Evolutionary conservation across 768 basidiomycete species (phyloP).

Genomic region (Trametes meyenii): DNA sequence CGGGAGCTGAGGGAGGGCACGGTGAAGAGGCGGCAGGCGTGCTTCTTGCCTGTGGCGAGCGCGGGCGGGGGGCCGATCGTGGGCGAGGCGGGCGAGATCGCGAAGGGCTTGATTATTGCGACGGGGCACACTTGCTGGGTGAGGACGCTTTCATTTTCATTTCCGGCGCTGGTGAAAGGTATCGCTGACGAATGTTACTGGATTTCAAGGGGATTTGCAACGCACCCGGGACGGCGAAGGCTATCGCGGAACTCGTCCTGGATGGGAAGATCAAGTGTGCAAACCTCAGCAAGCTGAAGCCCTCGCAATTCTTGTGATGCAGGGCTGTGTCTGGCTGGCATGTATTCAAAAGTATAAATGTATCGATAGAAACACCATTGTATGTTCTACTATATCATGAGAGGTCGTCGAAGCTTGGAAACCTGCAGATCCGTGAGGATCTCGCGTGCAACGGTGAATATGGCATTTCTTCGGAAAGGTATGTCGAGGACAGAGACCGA

Average conservation of each 20-base stretch:
- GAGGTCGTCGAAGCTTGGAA: too few species aligned
- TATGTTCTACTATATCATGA: not conserved
- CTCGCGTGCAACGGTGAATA: too few species aligned
- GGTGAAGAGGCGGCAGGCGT: conserved; percentile 65
- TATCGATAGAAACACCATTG: not conserved
- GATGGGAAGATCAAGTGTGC: conserved; percentile 64
- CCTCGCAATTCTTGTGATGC: conserved; percentile 27
- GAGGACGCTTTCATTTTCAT: conserved; percentile 30
- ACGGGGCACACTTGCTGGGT: conserved; percentile 85
- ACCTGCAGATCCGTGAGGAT: too few species aligned
- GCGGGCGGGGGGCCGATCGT: conserved; percentile 70
- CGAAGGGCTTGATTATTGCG: conserved; percentile 69
- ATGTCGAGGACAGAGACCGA: not conserved
- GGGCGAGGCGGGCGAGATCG: conserved; percentile 57
- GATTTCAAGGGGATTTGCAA: conserved; percentile 69
- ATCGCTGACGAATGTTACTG: not conserved
- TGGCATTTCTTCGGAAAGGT: too few species aligned
- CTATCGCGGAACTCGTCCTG: conserved; percentile 70
- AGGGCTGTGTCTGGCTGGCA: not conserved
- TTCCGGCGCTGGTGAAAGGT: not conserved
- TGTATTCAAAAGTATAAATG: not conserved
- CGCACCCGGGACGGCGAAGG: conserved; percentile 81
- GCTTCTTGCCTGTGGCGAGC: conserved; percentile 72
- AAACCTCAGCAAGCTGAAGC: conserved; percentile 52
- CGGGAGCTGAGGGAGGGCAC: conserved; percentile 54